These are phyloP conservation scores for Leucaena leucocephala DNA, from an alignment of 306 rosid species.

Conservation along the genomic window DNA sequence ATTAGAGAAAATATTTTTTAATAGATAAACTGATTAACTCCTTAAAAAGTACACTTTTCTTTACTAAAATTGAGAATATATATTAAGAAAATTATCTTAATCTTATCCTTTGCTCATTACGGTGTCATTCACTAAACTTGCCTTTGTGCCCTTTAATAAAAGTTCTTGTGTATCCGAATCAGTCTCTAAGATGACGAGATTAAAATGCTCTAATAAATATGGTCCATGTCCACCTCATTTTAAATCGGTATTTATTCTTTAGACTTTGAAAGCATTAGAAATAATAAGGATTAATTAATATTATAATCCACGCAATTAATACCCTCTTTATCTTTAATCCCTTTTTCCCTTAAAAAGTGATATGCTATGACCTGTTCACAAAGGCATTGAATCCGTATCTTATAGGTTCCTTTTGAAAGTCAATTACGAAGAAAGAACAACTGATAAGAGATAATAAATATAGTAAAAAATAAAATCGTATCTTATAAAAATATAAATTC, in stretches of 20 bases:
- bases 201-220: background rate
- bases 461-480: too few relatives aligned
- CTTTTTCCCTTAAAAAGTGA: background rate
- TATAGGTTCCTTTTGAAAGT: background rate
- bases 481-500: too few relatives aligned
- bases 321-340: background rate
- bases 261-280: background rate
- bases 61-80: background rate
- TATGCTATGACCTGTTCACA: background rate
- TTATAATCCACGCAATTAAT: background rate
- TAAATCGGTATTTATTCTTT: background rate
- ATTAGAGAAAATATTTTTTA: too few relatives aligned
- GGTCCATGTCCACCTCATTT: background rate
- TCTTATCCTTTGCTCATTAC: background rate
- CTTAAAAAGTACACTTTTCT: background rate
- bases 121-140: background rate
- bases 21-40: background rate
- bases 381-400: background rate
- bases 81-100: background rate
- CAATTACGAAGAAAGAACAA: conserved; percentile 4
- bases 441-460: too few relatives aligned
- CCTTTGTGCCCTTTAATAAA: background rate
- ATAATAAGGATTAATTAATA: background rate
- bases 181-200: background rate
- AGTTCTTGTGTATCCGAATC: background rate